Evolutionary conservation across 495 filamentous ascomycete genomes (phyloP), one percentile per base, ranked within the genome.

Genomic region (Pseudomonodictys pantanalensis): DNA sequence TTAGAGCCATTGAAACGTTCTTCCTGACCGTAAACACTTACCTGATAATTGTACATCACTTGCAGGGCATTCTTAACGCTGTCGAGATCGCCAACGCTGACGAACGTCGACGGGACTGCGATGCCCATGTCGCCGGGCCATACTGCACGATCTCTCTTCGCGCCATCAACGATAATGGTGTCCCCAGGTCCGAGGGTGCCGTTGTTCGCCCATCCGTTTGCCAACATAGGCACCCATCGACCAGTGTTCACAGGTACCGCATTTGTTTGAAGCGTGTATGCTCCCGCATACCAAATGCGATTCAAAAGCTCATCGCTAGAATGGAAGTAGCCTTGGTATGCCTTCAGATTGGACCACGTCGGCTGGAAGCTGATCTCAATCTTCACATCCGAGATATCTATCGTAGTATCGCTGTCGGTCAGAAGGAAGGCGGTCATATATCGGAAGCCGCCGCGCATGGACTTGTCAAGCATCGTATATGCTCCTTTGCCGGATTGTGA

Each of bases 321-420:
- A 58, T 85, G 77, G 55, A 86, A 86, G 55, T 85, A 86, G 9
- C 83, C 83, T 61, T 82, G 80, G 48, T 86, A 85, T 3, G 82
- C 83, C 20, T 72, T 72, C 15, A 85, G 72, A 63, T 86, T 83
- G 6, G 83, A 76, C 83, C 82, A 86, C 3, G 84, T 86, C 5
- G 84, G 84, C 47, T 84, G 81, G 55, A 86, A 86, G 5, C 70
- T 74, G 18, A 86, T 61, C 39, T 81, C 78, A 22, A 84, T 58
- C 30, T 52, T 73, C 17, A 84, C 61, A 28, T 59, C 25, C 20
- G 22, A 30, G 15, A 59, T 30, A 30, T 23, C 43, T 46, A 77
- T 69, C 1, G 68, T 69, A 28, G 82, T 60, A 2, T 73, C 60
- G 5, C 48, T 58, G 2, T 60, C 42, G n/a, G 73, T 72, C 2